Base-by-base conservation (phyloP, 2,329 filamentous ascomycete species). In the Paradendryphiella salina region DNA sequence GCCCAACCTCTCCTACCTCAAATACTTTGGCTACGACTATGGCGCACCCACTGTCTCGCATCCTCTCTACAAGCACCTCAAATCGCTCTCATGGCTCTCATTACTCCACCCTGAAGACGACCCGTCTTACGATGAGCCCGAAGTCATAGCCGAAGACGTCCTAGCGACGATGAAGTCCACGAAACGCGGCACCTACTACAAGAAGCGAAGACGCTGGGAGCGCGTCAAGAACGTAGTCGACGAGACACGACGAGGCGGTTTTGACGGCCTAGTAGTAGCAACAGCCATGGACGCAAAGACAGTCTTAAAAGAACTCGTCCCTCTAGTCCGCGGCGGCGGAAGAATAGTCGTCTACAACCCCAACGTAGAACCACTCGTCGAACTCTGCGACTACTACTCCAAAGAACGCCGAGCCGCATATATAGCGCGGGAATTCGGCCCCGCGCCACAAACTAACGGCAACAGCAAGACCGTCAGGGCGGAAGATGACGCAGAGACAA, bases 1-100 rank as follows among this genome's bases (percentile, higher is more conserved):
- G 72, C 89, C 91, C 1, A 97, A 96, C 70, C 83, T 97, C 51
- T 86, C 86, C 14, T 82, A 94, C 40, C 82, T 99, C 15, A 89
- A 89, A 70, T 95, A 96, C 78, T 97, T 96, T 75, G 85, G 85
- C 71, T 97, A 86, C 75, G 90, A 96, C 73, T 77, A 81, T 60
- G 82, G 86, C 35, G 81, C 80, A 58, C 82, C 79, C 64, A 46
- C 82, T 11, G 78, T 84, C 18, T 72, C 77, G 0, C 94, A 97
- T 69, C 93, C 94, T 0, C 83, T 99, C 9, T 82, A 87, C 72
- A 86, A 83, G 13, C 87, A 94, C 69, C 83, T 99, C 43, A 87
- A 93, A 64, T 84, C 87, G 4, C 79, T 97, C 23, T 93, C 90
- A 21, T 99, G 93, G 92, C 82, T 99, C 2, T 93, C 97, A 73